Percentiles rank a stretch among this genome's conserved stretches.
phyloP scores from a whole-genome alignment of 345 rosid genomes.

The Xanthoceras sorbifolium region DNA sequence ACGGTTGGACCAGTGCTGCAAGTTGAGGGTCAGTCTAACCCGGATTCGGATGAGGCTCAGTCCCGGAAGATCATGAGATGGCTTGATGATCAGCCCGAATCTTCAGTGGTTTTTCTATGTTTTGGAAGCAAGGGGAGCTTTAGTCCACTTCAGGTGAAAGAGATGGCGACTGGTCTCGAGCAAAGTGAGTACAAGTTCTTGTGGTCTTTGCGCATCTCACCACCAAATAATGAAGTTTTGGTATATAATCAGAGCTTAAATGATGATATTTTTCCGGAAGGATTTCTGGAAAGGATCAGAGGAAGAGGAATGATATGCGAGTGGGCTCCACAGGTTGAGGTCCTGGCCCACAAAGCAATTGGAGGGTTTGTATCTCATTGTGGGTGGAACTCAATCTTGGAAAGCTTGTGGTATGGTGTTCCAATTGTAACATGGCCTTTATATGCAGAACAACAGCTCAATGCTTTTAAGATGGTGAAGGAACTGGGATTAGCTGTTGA shows the following conservation, averaged over 20 bases:
- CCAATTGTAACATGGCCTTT: conserved; percentile 51
- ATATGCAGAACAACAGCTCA: conserved; percentile 56
- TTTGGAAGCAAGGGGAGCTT: conserved; percentile 52
- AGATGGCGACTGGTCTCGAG: conserved; percentile 49
- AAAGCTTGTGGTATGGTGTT: conserved; percentile 55
- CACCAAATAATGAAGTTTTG: neutral
- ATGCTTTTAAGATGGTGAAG: conserved; percentile 48
- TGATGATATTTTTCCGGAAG: conserved; percentile 31
- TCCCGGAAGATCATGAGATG: conserved; percentile 35
- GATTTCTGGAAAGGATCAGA: conserved; percentile 32
- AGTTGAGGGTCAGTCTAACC: conserved; percentile 20
- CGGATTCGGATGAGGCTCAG: conserved; percentile 24
- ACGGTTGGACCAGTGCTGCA: conserved; percentile 51
- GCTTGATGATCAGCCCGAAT: conserved; percentile 51
- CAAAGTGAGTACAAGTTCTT: conserved; percentile 34
- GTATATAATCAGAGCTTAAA: neutral
- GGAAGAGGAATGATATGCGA: conserved; percentile 33
- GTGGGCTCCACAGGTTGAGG: conserved; percentile 48
- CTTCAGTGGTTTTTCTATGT: conserved; percentile 52
- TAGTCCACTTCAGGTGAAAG: conserved; percentile 35
- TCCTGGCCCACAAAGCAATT: conserved; percentile 36
- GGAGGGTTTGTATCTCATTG: conserved; percentile 54
- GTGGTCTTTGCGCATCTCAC: conserved; percentile 33
- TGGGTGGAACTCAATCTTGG: conserved; percentile 53
- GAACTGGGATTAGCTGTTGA: conserved; percentile 41